Evolutionary conservation across 1,284 basidiomycete species (phyloP).

Genomic region (Rhodotorula sp.): DNA sequence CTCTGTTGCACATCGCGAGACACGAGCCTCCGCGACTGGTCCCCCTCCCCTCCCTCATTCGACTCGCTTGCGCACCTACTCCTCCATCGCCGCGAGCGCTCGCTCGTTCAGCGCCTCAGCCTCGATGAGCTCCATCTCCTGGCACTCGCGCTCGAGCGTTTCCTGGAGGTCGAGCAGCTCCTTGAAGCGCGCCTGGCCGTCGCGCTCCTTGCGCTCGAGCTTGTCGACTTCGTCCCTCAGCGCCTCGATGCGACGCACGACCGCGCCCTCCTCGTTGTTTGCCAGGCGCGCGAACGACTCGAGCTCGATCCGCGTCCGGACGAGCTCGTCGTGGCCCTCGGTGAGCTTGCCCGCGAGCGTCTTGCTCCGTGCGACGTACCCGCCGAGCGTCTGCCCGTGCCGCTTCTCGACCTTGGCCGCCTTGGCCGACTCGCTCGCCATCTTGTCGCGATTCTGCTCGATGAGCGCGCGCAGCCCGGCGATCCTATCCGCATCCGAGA

Average conservation of each 20-base stretch:
- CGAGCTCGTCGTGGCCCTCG: constrained; percentile 70
- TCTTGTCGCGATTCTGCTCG: constrained; percentile 65
- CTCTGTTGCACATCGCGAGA: background rate
- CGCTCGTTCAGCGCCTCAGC: constrained; percentile 70
- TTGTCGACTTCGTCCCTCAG: constrained; percentile 81
- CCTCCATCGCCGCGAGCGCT: constrained; percentile 35
- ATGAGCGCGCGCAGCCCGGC: constrained; percentile 68
- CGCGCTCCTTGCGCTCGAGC: constrained; percentile 71
- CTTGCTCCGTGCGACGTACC: constrained; percentile 79
- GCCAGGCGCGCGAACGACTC: constrained; percentile 75
- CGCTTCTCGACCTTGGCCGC: constrained; percentile 90
- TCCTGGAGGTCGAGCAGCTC: constrained; percentile 76
- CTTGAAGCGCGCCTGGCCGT: constrained; percentile 77
- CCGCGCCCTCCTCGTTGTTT: constrained; percentile 69
- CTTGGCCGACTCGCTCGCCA: constrained; percentile 79
- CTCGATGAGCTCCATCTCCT: constrained; percentile 55
- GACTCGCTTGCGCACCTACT: background rate
- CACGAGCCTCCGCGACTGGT: too few species aligned
- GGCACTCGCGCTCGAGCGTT: constrained; percentile 60
- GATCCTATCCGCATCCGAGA: constrained; percentile 64
- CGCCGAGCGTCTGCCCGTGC: constrained; percentile 80
- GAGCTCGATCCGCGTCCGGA: constrained; percentile 67
- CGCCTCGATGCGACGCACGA: constrained; percentile 69
- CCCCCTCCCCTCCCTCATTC: too few species aligned
- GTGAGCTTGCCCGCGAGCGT: constrained; percentile 68